Evolutionary conservation across 2,329 filamentous ascomycete species (phyloP).

Genomic region (Ascochyta rabiei): DNA sequence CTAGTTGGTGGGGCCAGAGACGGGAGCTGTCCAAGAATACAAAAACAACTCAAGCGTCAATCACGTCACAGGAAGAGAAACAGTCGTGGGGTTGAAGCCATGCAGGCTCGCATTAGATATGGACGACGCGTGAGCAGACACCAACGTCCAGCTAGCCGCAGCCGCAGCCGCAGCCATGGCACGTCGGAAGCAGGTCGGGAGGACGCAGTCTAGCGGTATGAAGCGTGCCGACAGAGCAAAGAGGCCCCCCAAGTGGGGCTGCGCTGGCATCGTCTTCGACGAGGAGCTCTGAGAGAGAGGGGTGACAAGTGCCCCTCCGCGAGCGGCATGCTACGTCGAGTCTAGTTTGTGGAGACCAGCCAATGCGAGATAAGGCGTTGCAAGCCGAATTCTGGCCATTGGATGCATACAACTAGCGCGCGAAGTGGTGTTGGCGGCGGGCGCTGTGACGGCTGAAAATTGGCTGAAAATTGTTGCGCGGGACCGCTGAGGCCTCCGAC

Average conservation of each 20-base stretch:
- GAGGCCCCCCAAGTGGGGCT: constrained; percentile 26
- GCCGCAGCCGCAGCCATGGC: constrained; percentile 23
- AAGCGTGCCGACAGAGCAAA: constrained; percentile 24
- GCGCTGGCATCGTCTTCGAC: constrained; percentile 21
- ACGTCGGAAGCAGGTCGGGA: constrained; percentile 20
- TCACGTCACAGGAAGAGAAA: constrained; percentile 1
- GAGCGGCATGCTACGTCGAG: constrained; percentile 19
- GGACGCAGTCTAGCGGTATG: constrained; percentile 17
- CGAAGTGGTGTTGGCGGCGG: constrained; percentile 22
- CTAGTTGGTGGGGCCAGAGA: background rate
- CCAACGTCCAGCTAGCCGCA: constrained; percentile 28
- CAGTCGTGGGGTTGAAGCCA: constrained; percentile 9
- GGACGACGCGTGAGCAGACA: constrained; percentile 24
- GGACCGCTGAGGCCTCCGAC: constrained; percentile 14
- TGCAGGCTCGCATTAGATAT: constrained; percentile 29
- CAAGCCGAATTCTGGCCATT: constrained; percentile 24
- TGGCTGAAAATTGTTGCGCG: constrained; percentile 21
- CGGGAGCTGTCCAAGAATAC: background rate
- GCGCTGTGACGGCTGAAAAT: constrained; percentile 19
- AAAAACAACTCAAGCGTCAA: background rate
- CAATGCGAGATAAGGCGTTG: constrained; percentile 32
- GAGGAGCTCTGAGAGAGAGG: constrained; percentile 26
- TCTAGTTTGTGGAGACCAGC: constrained; percentile 25
- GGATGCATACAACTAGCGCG: constrained; percentile 21
- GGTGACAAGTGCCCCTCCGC: constrained; percentile 26